Base-by-base conservation (phyloP, 768 basidiomycete genomes). In the Rhodotorula kratochvilovae region DNA sequence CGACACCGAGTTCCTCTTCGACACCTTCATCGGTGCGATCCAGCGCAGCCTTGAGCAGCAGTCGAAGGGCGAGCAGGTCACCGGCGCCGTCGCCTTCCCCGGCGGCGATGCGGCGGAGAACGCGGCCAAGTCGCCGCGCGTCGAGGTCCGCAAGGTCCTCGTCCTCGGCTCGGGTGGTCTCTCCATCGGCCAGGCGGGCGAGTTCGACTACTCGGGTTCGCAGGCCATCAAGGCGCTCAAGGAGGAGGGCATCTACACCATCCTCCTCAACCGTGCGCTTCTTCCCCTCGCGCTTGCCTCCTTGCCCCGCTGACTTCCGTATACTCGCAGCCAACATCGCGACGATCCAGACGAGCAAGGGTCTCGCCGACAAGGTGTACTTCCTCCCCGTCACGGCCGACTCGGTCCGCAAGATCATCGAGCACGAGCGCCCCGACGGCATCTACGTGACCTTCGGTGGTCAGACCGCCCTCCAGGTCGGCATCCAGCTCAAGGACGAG, bases 201-300 rank as follows among this genome's bases (percentile, higher is more conserved):
- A 99, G 81, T 99, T 99, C 82, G 96, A 99, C 82, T 99, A 99
- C 83, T 98, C 96, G 0, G 96, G 96, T 72, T 95, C 92, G 50
- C 96, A 99, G 80, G 95, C 96, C 21, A 95, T 99, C 85, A 99
- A 99, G 82, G 96, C 96, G 17, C 85, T 99, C 75, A 98, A 98
- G 82, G 92, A 92, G 80, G 96, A 98, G 80, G 96, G 96, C 45
- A 98, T 99, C 79, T 98, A 96, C 82, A 99, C 96, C 69, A 92
- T 99, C 81, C 88, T 99, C 80, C 87, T 99, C 77, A 98, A 98
- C 82, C 95, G 76, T 75, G 50, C 45, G 13, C 23, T 23, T 39
- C 39, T 39, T 13, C 39, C 39, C 39, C 25, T 50, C 25, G 17
- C 21, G 5, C 45, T 46, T 19, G 45, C 25, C 48, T 23, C 6